Base-by-base conservation (phyloP, 2,329 filamentous ascomycete genomes). In the Chalaropsis ovoidea region DNA sequence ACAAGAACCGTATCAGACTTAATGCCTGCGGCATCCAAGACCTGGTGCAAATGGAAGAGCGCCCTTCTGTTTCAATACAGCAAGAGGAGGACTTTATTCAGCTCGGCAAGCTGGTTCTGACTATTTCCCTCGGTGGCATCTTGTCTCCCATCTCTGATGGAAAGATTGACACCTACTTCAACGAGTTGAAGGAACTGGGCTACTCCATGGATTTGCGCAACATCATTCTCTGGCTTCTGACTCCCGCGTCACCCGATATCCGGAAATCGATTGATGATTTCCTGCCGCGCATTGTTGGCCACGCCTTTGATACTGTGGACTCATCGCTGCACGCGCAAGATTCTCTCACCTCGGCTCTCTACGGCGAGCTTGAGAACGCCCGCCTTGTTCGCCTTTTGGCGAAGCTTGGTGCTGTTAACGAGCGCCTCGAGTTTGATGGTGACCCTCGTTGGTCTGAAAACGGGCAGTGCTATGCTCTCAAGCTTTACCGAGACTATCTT, bases 401-500 rank as follows among this genome's bases (percentile, higher is more conserved):
- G 73, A 99, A 99, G 74, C 79, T 99, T 52, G 90, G 89, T 68
- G 82, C 89, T 67, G 85, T 99, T 73, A 94, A 94, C 72, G 94
- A 99, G 75, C 85, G 94, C 11, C 89, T 88, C 0, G 93, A 97
- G 72, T 87, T 88, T 68, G 88, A 90, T 64, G 85, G 86, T 49
- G 88, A 92, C 68, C 78, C 81, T 0, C 80, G 83, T 61, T 99
- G 94, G 93, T 89, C 90, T 3, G 93, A 97, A 74, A 94, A 89
- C 61, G 93, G 93, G 31, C 90, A 96, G 71, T 85, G 92, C 35
- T 97, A 96, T 74, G 88, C 90, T 73, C 80, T 99, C 69, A 96
- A 96, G 76, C 82, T 99, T 8, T 97, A 97, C 79, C 85, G 94
- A 62, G 94, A 99, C 76, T 97, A 95, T 71, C 90, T 96, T 49